Evolutionary conservation across 2,329 filamentous ascomycete genomes (phyloP).

Genomic region (Epichloe uncinata): DNA sequence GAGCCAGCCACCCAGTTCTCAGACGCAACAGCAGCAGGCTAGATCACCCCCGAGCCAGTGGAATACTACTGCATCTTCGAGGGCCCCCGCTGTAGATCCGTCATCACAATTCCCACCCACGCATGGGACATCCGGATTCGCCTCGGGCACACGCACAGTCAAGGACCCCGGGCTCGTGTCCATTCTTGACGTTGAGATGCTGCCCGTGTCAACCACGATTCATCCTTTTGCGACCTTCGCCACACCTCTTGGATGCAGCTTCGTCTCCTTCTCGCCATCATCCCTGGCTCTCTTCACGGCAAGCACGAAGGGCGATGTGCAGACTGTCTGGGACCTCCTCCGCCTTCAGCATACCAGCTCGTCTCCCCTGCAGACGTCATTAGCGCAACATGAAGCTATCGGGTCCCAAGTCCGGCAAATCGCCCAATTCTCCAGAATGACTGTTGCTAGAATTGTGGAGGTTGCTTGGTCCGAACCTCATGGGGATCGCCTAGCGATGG

Average conservation of each 20-base stretch:
- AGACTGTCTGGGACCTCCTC: conserved; percentile 71
- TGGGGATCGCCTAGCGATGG: conserved; percentile 72
- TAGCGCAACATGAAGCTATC: conserved; percentile 28
- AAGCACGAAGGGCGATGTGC: conserved; percentile 71
- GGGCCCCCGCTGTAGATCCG: conserved; percentile 32
- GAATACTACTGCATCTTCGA: conserved; percentile 20
- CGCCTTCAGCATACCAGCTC: conserved; percentile 49
- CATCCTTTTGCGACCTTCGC: conserved; percentile 60
- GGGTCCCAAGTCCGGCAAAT: conserved; percentile 64
- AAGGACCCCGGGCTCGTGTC: conserved; percentile 64
- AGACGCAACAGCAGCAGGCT: conserved; percentile 27
- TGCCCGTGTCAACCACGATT: conserved; percentile 38
- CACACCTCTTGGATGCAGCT: conserved; percentile 63
- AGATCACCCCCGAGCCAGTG: conserved; percentile 37
- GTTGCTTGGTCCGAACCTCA: conserved; percentile 75
- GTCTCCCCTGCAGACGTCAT: conserved; percentile 40
- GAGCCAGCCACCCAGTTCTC: conserved; percentile 39
- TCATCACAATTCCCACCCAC: conserved; percentile 56
- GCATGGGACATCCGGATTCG: conserved; percentile 38
- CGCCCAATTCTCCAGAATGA: conserved; percentile 81
- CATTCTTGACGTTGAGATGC: conserved; percentile 54
- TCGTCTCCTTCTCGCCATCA: conserved; percentile 63
- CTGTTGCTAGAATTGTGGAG: conserved; percentile 79
- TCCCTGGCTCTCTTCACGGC: conserved; percentile 65
- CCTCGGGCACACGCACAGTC: conserved; percentile 33